Evolutionary conservation across 2,329 filamentous ascomycete species (phyloP).

Genomic region (Alternaria tenuissima): DNA sequence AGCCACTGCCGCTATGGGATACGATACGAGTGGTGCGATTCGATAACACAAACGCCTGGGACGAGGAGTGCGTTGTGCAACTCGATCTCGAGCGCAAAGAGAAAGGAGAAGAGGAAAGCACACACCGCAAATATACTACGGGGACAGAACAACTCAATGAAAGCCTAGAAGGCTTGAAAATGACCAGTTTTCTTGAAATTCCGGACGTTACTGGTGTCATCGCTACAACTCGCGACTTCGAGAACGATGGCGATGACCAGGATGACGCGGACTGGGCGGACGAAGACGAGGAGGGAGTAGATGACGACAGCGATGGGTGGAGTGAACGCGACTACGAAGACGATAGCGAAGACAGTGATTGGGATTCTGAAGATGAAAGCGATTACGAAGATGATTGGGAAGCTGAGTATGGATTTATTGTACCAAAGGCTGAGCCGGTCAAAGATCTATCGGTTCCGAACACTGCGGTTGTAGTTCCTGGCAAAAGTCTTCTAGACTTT

Average conservation of each 20-base stretch:
- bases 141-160: constrained; percentile 2
- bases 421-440: not conserved
- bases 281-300: not conserved
- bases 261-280: constrained; percentile 8
- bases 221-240: constrained; percentile 5
- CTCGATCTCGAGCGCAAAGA: constrained; percentile 2
- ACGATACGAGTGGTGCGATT: constrained; percentile 2
- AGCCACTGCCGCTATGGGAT: constrained; percentile 6
- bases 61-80: constrained; percentile 7
- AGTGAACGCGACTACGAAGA: constrained; percentile 17
- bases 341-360: constrained; percentile 14
- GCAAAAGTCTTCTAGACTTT: constrained; percentile 12
- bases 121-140: not conserved
- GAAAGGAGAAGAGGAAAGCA: not conserved
- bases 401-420: constrained; percentile 11
- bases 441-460: not conserved
- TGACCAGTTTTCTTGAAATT: not conserved
- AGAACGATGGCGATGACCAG: constrained; percentile 11
- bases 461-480: constrained; percentile 1
- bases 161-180: not conserved
- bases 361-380: constrained; percentile 18
- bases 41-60: constrained; percentile 5
- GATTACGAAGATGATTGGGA: constrained; percentile 21
- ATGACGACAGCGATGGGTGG: constrained; percentile 7
- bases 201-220: not conserved